Evolutionary conservation across 2,329 filamentous ascomycete species (phyloP).

Genomic region (Fusarium verrucosum): DNA sequence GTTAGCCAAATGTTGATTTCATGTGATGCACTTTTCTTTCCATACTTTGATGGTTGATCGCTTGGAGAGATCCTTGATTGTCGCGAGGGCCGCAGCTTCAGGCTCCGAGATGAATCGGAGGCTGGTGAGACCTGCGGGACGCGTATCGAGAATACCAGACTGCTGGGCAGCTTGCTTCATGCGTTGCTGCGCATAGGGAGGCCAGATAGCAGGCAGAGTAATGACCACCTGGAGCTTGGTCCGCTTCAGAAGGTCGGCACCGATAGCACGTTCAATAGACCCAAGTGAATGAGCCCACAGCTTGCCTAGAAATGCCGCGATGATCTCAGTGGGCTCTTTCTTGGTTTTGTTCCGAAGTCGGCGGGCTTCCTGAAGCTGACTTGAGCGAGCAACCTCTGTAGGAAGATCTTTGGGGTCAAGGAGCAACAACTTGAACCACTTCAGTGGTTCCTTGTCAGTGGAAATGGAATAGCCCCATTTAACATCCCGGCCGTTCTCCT

Average conservation of each 20-base stretch:
- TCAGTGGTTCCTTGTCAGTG: slow-evolving; percentile 35
- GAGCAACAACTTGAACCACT: slow-evolving; percentile 57
- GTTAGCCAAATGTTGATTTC: background rate
- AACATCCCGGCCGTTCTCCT: fast-evolving
- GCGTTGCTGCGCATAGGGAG: slow-evolving; percentile 46
- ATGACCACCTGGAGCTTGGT: slow-evolving; percentile 50
- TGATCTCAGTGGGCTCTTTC: slow-evolving; percentile 43
- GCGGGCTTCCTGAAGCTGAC: slow-evolving; percentile 34
- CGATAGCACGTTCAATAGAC: slow-evolving; percentile 41
- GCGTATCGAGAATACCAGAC: slow-evolving; percentile 49
- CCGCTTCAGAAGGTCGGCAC: slow-evolving; percentile 22
- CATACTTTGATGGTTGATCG: slow-evolving; percentile 36
- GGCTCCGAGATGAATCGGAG: slow-evolving; percentile 55
- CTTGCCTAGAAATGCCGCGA: slow-evolving; percentile 46
- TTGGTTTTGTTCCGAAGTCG: background rate
- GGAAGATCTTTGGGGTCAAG: slow-evolving; percentile 48
- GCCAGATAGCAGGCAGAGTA: slow-evolving; percentile 59
- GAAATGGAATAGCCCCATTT: slow-evolving; percentile 50
- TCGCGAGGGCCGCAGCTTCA: slow-evolving; percentile 56
- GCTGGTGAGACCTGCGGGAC: slow-evolving; percentile 43
- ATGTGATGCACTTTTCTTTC: background rate
- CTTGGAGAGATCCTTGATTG: slow-evolving; percentile 44
- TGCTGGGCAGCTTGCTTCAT: slow-evolving; percentile 49
- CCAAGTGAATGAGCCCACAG: slow-evolving; percentile 48
- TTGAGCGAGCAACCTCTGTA: slow-evolving; percentile 29